phyloP scores from a whole-genome alignment of 176 grass and related monocot genomes.

The Tillandsia fasciculata region DNA sequence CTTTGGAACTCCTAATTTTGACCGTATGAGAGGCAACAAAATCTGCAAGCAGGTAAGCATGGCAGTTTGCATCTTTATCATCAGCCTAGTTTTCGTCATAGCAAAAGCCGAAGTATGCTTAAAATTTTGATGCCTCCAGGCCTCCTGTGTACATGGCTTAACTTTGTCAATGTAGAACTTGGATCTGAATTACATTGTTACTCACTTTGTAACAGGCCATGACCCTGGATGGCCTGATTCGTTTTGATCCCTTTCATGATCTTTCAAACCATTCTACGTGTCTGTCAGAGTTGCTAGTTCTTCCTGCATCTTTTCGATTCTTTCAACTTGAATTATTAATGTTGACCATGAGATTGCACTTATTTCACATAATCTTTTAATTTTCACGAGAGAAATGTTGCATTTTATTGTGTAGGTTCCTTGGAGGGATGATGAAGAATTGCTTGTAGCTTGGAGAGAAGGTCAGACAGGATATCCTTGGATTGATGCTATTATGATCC shows the following conservation, averaged over 20 bases:
- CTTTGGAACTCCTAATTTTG: slow-evolving; percentile 77
- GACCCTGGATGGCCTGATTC: too few relatives aligned
- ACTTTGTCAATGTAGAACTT: background rate
- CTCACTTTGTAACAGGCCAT: too few relatives aligned
- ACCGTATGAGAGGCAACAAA: slow-evolving; percentile 68
- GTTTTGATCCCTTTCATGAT: too few relatives aligned
- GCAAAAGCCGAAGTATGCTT: background rate
- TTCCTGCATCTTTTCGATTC: background rate
- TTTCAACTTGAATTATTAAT: background rate
- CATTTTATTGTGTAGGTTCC: slow-evolving; percentile 44
- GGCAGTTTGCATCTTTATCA: background rate
- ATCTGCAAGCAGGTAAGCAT: slow-evolving; percentile 70
- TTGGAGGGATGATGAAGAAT: slow-evolving; percentile 55
- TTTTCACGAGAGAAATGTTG: background rate
- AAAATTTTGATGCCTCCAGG: background rate
- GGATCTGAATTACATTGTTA: background rate
- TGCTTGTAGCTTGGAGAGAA: slow-evolving; percentile 79
- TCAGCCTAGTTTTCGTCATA: background rate
- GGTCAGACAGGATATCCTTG: slow-evolving; percentile 79
- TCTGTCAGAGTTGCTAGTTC: background rate
- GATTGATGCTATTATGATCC: slow-evolving; percentile 98
- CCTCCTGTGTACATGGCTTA: background rate
- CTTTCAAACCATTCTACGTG: background rate
- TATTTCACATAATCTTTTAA: background rate
- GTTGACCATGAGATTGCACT: background rate